Percentiles rank a stretch among this genome's conserved stretches.
phyloP scores from a whole-genome alignment of 2,329 filamentous ascomycete genomes.

The Fusarium sp. region DNA sequence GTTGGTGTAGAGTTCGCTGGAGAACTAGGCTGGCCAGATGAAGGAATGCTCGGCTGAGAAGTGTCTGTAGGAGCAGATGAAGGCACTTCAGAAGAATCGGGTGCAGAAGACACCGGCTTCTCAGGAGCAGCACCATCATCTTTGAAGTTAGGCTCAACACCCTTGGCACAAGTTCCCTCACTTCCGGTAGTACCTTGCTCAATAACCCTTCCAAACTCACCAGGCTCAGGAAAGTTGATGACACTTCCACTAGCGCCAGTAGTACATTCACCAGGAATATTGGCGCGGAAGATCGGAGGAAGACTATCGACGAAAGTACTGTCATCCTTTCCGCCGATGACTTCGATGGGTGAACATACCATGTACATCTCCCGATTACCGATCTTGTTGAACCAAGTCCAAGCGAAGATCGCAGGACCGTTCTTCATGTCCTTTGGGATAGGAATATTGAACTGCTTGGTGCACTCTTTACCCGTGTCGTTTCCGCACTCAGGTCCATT shows the following conservation, averaged over 20 bases:
- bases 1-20: background rate
- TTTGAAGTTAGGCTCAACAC: constrained; percentile 40
- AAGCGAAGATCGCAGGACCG: constrained; percentile 74
- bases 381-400: constrained; percentile 82
- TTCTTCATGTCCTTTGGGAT: constrained; percentile 48
- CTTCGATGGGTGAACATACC: constrained; percentile 80
- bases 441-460: constrained; percentile 43
- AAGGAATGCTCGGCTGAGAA: background rate
- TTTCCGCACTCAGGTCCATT: constrained; percentile 42
- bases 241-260: constrained; percentile 38
- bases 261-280: constrained; percentile 45
- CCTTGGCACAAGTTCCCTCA: constrained; percentile 35
- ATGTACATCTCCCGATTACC: constrained; percentile 90
- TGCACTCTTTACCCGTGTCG: constrained; percentile 42
- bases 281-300: constrained; percentile 43
- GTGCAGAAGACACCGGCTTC: constrained; percentile 9
- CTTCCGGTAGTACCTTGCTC: constrained; percentile 25
- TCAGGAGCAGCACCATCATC: constrained; percentile 12
- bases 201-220: constrained; percentile 41
- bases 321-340: constrained; percentile 58
- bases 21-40: background rate
- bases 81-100: constrained; percentile 7
- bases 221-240: constrained; percentile 45
- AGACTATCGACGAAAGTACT: constrained; percentile 35
- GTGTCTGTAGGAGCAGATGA: background rate